Evolutionary conservation across 768 basidiomycete genomes (phyloP), one percentile per base, ranked within the genome.

Genomic region (Phaeotremella fagi): DNA sequence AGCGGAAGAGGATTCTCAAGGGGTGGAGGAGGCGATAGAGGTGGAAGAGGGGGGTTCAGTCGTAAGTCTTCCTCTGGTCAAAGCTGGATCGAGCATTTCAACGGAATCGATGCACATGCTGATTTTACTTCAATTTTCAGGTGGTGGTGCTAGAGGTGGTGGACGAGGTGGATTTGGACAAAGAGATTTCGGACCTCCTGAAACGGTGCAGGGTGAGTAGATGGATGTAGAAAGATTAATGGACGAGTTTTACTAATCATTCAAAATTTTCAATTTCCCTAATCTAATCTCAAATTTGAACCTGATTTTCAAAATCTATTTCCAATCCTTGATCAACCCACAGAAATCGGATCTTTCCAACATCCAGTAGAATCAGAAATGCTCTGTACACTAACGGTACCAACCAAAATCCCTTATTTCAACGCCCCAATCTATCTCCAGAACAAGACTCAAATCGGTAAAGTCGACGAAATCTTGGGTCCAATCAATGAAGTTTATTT

Each of bases 401-500:
- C 85, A 2, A 85, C 92, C 76, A 94, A 88, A 79, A 90, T 99
- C 24, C 95, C 95, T 0, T 94, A 91, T 76, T 99, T 99, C 82
- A 99, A 99, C 75, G 92, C 94, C 0, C 92, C 94, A 45, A 90
- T 98, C 71, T 98, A 94, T 75, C 82, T 98, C 48, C 85, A 89
- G 79, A 95, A 97, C 76, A 98, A 95, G 77, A 88, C 90, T 9
- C 80, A 83, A 61, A 90, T 98, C 57, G 94, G 95, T 57, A 97
- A 95, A 77, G 87, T 99, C 36, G 95, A 99, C 76, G 95, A 99
- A 76, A 98, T 99, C 63, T 82, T 99, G n/a, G 95, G 95, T 2
- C 94, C 95, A 15, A 92, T 99, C 74, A 99, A 95, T 72, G 90
- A 98, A 73, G 91, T 98, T 54, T 98, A 84, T 76, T 98, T 99